Conservation (phyloP, 169 alveolate species). For the Plasmodium inui region DNA sequence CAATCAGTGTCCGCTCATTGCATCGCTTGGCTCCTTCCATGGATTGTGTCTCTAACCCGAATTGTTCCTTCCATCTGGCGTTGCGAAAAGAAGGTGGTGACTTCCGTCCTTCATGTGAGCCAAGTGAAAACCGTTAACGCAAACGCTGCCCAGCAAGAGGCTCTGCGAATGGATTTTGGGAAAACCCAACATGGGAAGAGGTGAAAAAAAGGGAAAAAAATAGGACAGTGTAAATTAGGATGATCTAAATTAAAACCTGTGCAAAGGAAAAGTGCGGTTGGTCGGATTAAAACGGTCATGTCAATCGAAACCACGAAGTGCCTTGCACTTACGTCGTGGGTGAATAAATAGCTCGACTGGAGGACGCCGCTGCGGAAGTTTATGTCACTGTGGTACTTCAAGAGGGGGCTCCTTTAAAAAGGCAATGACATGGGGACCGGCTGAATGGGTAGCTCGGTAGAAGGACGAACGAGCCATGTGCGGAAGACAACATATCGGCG, state of each 20-base stretch:
- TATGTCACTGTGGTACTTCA: constrained; percentile 44
- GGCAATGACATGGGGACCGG: background rate
- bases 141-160: constrained; percentile 34
- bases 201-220: background rate
- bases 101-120: constrained; percentile 20
- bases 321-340: constrained; percentile 23
- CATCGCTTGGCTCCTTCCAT: background rate
- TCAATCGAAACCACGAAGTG: too few relatives aligned
- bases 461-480: background rate
- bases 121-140: constrained; percentile 51
- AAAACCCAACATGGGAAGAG: background rate
- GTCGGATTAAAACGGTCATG: background rate
- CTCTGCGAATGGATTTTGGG: background rate
- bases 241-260: background rate
- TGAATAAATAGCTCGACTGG: constrained; percentile 45
- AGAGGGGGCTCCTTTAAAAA: constrained; percentile 11
- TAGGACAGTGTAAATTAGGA: background rate
- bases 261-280: background rate
- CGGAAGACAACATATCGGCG: background rate
- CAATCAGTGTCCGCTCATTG: background rate
- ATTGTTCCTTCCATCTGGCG: constrained; percentile 30
- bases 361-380: constrained; percentile 59
- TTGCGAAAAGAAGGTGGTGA: constrained; percentile 21
- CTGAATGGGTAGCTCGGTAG: background rate
- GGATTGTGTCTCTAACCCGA: constrained; percentile 49